These are phyloP conservation scores for Plantago major DNA, from an alignment of 257 asterid genomes.

Conservation along the genomic window DNA sequence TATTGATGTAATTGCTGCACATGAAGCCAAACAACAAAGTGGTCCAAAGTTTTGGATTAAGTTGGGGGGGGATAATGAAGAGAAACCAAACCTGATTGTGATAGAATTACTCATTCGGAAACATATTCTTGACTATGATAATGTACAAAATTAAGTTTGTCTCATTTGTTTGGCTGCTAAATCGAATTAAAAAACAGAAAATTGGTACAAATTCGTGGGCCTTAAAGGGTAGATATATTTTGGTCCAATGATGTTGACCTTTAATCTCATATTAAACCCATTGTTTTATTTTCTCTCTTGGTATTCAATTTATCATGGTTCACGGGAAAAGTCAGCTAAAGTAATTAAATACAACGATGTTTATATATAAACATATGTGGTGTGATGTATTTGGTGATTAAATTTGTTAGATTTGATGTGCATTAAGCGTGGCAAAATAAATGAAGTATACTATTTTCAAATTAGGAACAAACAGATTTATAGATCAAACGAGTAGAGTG, in stretches of 20 bases:
- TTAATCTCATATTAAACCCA: background rate
- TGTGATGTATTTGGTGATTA: too few species aligned
- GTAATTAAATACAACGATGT: too few species aligned
- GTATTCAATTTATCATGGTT: background rate
- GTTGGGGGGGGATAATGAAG: background rate
- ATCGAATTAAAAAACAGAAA: background rate
- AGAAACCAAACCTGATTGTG: background rate
- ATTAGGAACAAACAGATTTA: too few species aligned
- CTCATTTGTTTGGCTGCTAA: conserved; percentile 1
- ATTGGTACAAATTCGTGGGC: background rate
- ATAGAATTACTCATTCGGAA: background rate
- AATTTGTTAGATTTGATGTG: too few species aligned
- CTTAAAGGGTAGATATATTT: too few species aligned
- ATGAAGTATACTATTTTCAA: too few species aligned
- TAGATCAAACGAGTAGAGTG: too few species aligned
- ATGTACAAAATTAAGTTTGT: background rate
- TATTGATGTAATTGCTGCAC: too few species aligned
- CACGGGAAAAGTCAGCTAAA: too few species aligned
- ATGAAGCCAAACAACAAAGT: background rate
- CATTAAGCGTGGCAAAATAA: too few species aligned
- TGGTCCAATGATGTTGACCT: background rate
- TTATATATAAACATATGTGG: too few species aligned
- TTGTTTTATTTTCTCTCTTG: background rate
- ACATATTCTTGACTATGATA: background rate
- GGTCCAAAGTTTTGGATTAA: background rate